Percentiles rank a stretch among this genome's conserved stretches.
Evolutionary conservation across 176 grass and related monocot genomes (phyloP).

Genomic region (Aegilops longissima): DNA sequence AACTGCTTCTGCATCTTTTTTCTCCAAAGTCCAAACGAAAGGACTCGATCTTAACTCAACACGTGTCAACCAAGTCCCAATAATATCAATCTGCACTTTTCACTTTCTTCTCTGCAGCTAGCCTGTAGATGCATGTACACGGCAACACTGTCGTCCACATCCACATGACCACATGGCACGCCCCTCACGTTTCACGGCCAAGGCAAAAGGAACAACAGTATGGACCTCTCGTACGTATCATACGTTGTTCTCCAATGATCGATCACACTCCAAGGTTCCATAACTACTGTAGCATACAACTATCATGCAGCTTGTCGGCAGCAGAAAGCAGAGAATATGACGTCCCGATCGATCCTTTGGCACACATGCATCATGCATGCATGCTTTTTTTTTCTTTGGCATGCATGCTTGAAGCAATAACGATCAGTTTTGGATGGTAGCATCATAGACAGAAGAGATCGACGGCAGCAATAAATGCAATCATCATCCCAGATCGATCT

Average conservation of each 20-base stretch:
- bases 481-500: not conserved
- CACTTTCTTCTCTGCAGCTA: not conserved
- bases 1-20: not conserved
- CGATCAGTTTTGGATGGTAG: not conserved
- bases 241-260: not conserved
- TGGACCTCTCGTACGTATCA: not conserved
- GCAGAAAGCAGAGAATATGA: too few relatives aligned
- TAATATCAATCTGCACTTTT: not conserved
- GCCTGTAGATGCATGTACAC: not conserved
- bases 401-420: not conserved
- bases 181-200: not conserved
- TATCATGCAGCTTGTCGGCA: too few relatives aligned
- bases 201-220: not conserved
- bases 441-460: not conserved
- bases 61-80: not conserved
- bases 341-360: too few relatives aligned
- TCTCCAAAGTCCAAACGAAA: too few relatives aligned
- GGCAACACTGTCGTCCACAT: not conserved
- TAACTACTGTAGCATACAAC: too few relatives aligned
- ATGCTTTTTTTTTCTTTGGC: too few relatives aligned
- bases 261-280: not conserved
- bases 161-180: not conserved
- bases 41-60: not conserved
- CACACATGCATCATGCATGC: too few relatives aligned
- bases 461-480: not conserved